These are phyloP conservation scores for Termitomyces sp. DNA, from an alignment of 768 basidiomycete genomes.

Conservation along the genomic window DNA sequence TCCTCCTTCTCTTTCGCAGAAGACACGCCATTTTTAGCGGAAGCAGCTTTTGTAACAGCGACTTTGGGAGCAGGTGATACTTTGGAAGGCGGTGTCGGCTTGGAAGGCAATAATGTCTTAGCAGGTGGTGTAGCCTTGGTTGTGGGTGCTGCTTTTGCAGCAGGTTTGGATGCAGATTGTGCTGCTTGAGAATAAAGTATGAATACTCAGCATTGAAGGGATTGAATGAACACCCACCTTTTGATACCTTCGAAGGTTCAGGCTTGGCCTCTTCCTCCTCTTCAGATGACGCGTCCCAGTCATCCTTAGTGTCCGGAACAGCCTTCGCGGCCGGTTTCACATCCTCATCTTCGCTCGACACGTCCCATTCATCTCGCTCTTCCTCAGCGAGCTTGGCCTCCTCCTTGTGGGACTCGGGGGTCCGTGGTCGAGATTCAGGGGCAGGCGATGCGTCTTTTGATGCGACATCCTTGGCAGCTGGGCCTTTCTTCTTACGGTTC, in stretches of 20 bases:
- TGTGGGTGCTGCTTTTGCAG: constrained; percentile 17
- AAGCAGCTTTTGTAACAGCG: constrained; percentile 11
- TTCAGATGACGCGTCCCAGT: constrained; percentile 69
- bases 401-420: constrained; percentile 30
- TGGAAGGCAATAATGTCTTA: background rate
- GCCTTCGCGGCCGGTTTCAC: constrained; percentile 18
- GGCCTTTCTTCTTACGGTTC: constrained; percentile 74
- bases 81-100: background rate
- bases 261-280: constrained; percentile 37
- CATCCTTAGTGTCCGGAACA: constrained; percentile 13
- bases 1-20: constrained; percentile 6
- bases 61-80: background rate
- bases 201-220: background rate
- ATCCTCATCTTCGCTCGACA: constrained; percentile 52
- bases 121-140: constrained; percentile 9
- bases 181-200: background rate
- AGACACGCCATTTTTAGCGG: constrained; percentile 13
- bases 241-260: constrained; percentile 6
- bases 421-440: constrained; percentile 48
- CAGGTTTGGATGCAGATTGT: constrained; percentile 13
- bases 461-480: constrained; percentile 33
- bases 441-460: constrained; percentile 50
- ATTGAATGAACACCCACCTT: constrained; percentile 1
- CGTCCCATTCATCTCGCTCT: constrained; percentile 57
- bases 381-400: constrained; percentile 20